These are phyloP conservation scores for Aspergillus oerlinghausenensis DNA, from an alignment of 2,329 filamentous ascomycete genomes.

Conservation along the genomic window DNA sequence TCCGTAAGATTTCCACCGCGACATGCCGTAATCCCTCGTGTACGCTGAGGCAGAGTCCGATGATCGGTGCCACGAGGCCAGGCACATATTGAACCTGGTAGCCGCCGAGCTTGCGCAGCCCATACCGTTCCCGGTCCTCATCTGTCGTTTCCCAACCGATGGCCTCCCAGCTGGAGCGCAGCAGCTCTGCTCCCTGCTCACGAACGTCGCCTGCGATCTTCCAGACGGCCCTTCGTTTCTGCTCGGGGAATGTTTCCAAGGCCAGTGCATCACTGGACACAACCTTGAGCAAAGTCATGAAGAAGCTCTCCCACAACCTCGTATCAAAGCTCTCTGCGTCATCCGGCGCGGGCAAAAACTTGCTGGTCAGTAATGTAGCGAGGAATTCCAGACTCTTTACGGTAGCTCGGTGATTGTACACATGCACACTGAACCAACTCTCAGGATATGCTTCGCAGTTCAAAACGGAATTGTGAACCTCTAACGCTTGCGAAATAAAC, in stretches of 20 bases:
- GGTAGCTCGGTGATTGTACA: slow-evolving; percentile 86
- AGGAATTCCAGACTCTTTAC: slow-evolving; percentile 83
- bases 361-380: slow-evolving; percentile 72
- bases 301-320: slow-evolving; percentile 89
- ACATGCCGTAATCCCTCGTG: slow-evolving; percentile 86
- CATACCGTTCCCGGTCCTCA: slow-evolving; percentile 75
- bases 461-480: slow-evolving; percentile 83
- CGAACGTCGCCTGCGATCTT: slow-evolving; percentile 97
- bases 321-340: slow-evolving; percentile 90
- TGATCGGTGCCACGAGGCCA: slow-evolving; percentile 80
- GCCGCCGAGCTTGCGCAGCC: slow-evolving; percentile 79
- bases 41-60: slow-evolving; percentile 90
- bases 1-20: slow-evolving; percentile 88
- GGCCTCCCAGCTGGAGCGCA: slow-evolving; percentile 84
- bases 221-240: slow-evolving; percentile 94
- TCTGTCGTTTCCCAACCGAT: slow-evolving; percentile 90
- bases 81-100: slow-evolving; percentile 99
- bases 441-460: slow-evolving; percentile 84
- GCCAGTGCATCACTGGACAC: slow-evolving; percentile 85
- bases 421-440: slow-evolving; percentile 87
- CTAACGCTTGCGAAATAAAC: slow-evolving; percentile 72
- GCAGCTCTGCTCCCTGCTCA: slow-evolving; percentile 80
- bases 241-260: slow-evolving; percentile 92
- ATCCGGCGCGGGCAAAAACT: slow-evolving; percentile 81
- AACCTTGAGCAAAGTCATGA: slow-evolving; percentile 80